Base-by-base conservation (phyloP, 2,329 filamentous ascomycete genomes). In the Zalaria obscura region DNA sequence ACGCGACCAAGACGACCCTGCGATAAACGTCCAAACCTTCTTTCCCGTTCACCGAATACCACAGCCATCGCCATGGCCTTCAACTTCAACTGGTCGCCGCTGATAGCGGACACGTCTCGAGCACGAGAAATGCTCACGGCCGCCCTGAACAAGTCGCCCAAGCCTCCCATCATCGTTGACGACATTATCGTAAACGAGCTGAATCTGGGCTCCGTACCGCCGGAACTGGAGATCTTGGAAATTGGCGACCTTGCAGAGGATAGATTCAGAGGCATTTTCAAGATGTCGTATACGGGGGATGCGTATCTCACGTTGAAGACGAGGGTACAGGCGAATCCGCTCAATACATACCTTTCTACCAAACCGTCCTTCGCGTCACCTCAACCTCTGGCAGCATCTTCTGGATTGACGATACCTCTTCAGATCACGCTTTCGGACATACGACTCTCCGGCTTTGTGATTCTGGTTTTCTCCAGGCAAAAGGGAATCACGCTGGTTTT, bases 51-150 rank as follows among this genome's bases (percentile, higher is more conserved):
- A n/a, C 29, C 29, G 7, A 32, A 7, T 32, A 7, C 29, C 7
- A 32, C 29, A 32, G 29, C n/a, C 18, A 26, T 25, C 34, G 33
- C 2, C 65, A 98, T 98, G 91, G 91, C 91, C 53, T 98, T 98
- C 83, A 96, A 96, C 73, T 98, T 98, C 83, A 96, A 96, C 85
- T 98, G 91, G 91, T 94, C 87, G 75, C 91, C 91, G 59, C 75
- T 98, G 51, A 91, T 93, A 67, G 89, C 89, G 58, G 91, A 96
- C 68, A 89, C 85, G 56, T 77, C 83, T 60, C 82, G 87, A 53
- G 89, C 91, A 40, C 83, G 88, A 62, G 88, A 96, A 61, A 83
- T 96, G 62, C 75, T 98, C 54, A 98, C 91, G 26, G 81, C 84
- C 44, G 91, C 91, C 31, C 73, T 98, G 56, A 98, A 98, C 73